phyloP scores from a whole-genome alignment of 148 eudicot genomes.

The Euryodendron excelsum region DNA sequence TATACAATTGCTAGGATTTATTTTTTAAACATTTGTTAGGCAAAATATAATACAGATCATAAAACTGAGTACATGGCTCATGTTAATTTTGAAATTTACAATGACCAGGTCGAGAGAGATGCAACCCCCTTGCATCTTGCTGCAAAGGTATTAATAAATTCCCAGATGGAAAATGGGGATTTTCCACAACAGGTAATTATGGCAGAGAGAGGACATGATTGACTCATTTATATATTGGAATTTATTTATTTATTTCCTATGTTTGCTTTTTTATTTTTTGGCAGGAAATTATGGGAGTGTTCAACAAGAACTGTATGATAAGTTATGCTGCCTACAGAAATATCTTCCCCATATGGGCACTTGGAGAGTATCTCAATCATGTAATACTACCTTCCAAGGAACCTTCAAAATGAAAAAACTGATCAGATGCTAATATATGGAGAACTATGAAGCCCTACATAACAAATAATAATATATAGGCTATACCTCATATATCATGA shows the following conservation, averaged over 20 bases:
- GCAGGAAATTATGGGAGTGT: slow-evolving; percentile 28
- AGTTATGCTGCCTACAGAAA: slow-evolving; percentile 40
- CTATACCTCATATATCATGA: too few relatives aligned
- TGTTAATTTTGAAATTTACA: not conserved
- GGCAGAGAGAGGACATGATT: not conserved
- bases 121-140: slow-evolving; percentile 16
- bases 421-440: too few relatives aligned
- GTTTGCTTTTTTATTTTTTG: not conserved
- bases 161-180: slow-evolving; percentile 25
- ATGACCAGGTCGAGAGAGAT: slow-evolving; percentile 16
- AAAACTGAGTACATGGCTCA: too few relatives aligned
- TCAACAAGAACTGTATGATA: slow-evolving; percentile 43
- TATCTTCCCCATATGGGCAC: slow-evolving; percentile 52
- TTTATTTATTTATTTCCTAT: not conserved
- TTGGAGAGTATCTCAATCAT: slow-evolving; percentile 38
- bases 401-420: not conserved
- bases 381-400: not conserved
- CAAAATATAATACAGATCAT: not conserved
- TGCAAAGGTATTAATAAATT: slow-evolving; percentile 16
- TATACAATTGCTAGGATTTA: not conserved
- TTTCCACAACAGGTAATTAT: slow-evolving; percentile 28
- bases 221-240: not conserved
- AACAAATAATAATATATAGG: too few relatives aligned
- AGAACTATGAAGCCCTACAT: too few relatives aligned
- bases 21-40: not conserved